A percentile compares a stretch with the other conserved stretches of the same genome.
Conservation (phyloP, 78 protist genomes). For the Emiliania huxleyi region DNA sequence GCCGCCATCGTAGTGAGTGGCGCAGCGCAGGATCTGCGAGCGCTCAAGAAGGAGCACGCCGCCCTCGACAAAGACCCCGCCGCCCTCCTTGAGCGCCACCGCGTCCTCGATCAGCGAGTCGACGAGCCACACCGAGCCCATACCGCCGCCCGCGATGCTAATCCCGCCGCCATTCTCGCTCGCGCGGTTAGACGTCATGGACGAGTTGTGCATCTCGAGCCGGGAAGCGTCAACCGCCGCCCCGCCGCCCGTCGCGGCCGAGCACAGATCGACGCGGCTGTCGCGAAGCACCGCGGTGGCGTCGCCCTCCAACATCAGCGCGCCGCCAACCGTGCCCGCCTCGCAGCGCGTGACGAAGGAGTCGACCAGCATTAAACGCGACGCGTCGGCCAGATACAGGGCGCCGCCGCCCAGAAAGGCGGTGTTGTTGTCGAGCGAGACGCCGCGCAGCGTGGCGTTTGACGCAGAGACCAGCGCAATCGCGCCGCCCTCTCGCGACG, state of each 20-base stretch:
- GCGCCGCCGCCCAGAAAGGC: background rate
- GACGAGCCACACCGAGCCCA: background rate
- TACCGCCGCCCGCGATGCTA: background rate
- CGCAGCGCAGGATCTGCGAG: background rate
- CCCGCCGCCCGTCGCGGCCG: background rate
- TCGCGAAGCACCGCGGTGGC: background rate
- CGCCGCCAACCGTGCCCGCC: background rate
- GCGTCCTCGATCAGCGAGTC: background rate
- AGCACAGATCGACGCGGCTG: background rate
- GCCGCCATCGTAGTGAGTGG: background rate
- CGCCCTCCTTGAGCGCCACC: background rate
- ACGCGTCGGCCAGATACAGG: background rate
- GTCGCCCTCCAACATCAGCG: background rate
- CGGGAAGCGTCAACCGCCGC: background rate
- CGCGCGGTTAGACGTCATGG: background rate
- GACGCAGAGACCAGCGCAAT: background rate
- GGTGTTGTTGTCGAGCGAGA: background rate
- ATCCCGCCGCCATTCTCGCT: background rate
- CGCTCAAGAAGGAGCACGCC: background rate
- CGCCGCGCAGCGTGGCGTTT: background rate
- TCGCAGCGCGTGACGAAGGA: background rate
- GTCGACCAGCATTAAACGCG: background rate
- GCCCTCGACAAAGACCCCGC: background rate
- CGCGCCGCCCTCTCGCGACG: background rate
- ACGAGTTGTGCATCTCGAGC: background rate